A percentile compares a stretch with the other conserved stretches of the same genome.
These are phyloP conservation scores for Aspergillus niger DNA, from an alignment of 2,329 filamentous ascomycete species.

Conservation along the genomic window DNA sequence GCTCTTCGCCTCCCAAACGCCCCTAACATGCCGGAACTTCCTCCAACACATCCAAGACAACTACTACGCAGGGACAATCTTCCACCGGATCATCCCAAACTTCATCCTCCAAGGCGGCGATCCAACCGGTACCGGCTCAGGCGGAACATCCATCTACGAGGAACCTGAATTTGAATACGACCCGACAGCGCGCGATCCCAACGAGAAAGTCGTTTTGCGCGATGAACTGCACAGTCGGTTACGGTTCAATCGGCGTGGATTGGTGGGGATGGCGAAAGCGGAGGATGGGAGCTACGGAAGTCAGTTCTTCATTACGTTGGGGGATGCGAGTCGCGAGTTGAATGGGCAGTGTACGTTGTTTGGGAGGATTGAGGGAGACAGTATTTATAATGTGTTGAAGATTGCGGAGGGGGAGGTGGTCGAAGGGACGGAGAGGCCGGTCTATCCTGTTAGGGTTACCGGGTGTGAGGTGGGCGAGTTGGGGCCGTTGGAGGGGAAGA, in stretches of 20 bases:
- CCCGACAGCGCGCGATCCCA: slow-evolving; percentile 48
- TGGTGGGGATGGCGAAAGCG: slow-evolving; percentile 92
- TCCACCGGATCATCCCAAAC: slow-evolving; percentile 87
- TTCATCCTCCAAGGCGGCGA: slow-evolving; percentile 96
- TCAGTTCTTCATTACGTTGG: slow-evolving; percentile 96
- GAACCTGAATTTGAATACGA: slow-evolving; percentile 62
- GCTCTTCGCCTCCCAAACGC: slow-evolving; percentile 92
- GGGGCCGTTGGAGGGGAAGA: slow-evolving; percentile 48
- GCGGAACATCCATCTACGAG: slow-evolving; percentile 90
- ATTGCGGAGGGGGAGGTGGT: slow-evolving; percentile 86
- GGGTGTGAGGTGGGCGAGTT: slow-evolving; percentile 49
- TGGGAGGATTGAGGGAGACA: slow-evolving; percentile 87
- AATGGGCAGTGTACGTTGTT: slow-evolving; percentile 92
- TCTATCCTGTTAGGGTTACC: slow-evolving; percentile 79
- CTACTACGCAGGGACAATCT: slow-evolving; percentile 91
- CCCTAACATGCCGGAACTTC: slow-evolving; percentile 90
- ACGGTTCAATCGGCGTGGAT: slow-evolving; percentile 86
- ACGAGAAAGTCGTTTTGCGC: slow-evolving; percentile 65
- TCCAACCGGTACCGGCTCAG: slow-evolving; percentile 86
- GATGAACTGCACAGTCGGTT: slow-evolving; percentile 92
- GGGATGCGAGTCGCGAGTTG: slow-evolving; percentile 75
- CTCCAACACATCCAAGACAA: slow-evolving; percentile 91
- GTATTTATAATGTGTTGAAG: slow-evolving; percentile 92
- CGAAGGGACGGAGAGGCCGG: slow-evolving; percentile 75
- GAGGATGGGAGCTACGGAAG: slow-evolving; percentile 78